Percentiles rank a stretch among this genome's conserved stretches.
Conservation (phyloP, 2,329 filamentous ascomycete genomes). For the Cordyceps fumosorosea region DNA sequence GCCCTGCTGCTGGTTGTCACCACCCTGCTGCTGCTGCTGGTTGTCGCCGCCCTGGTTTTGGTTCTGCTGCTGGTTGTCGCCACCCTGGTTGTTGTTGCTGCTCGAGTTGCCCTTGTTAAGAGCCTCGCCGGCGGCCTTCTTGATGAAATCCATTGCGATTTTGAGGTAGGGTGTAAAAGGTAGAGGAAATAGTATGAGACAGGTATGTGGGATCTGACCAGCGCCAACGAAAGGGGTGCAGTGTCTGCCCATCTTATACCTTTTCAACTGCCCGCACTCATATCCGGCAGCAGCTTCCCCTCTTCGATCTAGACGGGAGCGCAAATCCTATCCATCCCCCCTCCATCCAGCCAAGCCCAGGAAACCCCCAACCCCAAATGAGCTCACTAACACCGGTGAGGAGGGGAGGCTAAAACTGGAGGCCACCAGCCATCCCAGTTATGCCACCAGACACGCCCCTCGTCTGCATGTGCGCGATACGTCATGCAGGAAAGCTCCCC, state of each 20-base stretch:
- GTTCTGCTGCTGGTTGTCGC: constrained; percentile 10
- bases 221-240: not conserved
- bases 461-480: constrained; percentile 1
- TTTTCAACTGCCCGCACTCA: not conserved
- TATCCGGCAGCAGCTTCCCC: constrained; percentile 5
- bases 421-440: not conserved
- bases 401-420: not conserved
- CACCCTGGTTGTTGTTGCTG: not conserved
- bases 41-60: constrained; percentile 10
- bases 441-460: not conserved
- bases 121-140: constrained; percentile 24
- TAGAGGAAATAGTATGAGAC: not conserved
- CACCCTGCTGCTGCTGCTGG: constrained; percentile 12
- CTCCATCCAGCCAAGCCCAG: not conserved
- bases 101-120: constrained; percentile 14
- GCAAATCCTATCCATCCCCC: constrained; percentile 1
- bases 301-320: constrained; percentile 4
- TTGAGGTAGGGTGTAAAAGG: not conserved
- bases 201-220: not conserved
- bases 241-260: constrained; percentile 17
- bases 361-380: not conserved
- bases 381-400: not conserved
- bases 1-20: constrained; percentile 1
- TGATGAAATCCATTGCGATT: constrained; percentile 34
- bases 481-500: constrained; percentile 6